These are phyloP conservation scores for Neolentinus lepideus DNA, from an alignment of 1,284 basidiomycete genomes.

Conservation along the genomic window DNA sequence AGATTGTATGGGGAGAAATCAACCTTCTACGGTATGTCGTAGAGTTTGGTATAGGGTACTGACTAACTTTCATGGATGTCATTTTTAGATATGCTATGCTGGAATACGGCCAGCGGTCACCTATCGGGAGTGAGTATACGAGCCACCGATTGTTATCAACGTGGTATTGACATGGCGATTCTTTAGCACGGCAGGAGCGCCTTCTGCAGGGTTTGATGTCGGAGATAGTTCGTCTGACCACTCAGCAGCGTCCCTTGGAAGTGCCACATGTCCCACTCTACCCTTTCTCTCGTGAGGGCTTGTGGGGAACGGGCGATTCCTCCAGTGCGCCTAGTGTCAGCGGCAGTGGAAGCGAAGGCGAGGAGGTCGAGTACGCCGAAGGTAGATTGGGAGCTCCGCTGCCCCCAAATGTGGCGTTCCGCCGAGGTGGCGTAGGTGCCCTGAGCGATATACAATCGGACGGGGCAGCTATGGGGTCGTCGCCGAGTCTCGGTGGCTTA, in stretches of 20 bases:
- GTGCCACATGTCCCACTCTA: conserved; percentile 66
- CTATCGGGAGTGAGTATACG: conserved; percentile 65
- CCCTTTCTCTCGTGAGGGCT: conserved; percentile 63
- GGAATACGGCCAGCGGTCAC: conserved; percentile 67
- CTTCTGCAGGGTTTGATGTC: conserved; percentile 77
- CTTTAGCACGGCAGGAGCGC: conserved; percentile 68
- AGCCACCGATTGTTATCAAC: conserved; percentile 1
- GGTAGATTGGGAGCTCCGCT: background rate
- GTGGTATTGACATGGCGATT: conserved; percentile 7
- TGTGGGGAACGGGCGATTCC: conserved; percentile 37
- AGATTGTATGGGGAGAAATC: conserved; percentile 77
- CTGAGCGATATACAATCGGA: background rate
- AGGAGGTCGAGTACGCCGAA: background rate
- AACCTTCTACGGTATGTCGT: conserved; percentile 62
- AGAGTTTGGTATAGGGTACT: conserved; percentile 1
- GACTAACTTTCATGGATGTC: background rate
- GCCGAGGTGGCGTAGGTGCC: background rate
- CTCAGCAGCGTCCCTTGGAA: conserved; percentile 67
- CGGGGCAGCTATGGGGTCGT: background rate
- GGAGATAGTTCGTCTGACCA: conserved; percentile 76
- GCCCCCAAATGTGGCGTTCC: background rate
- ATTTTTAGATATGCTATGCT: conserved; percentile 66
- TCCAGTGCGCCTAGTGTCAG: conserved; percentile 9
- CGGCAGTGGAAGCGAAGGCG: conserved; percentile 9
- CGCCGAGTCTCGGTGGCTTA: background rate